phyloP scores from a whole-genome alignment of 805 yeast genomes.

The Cyberlindnera saturnus region DNA sequence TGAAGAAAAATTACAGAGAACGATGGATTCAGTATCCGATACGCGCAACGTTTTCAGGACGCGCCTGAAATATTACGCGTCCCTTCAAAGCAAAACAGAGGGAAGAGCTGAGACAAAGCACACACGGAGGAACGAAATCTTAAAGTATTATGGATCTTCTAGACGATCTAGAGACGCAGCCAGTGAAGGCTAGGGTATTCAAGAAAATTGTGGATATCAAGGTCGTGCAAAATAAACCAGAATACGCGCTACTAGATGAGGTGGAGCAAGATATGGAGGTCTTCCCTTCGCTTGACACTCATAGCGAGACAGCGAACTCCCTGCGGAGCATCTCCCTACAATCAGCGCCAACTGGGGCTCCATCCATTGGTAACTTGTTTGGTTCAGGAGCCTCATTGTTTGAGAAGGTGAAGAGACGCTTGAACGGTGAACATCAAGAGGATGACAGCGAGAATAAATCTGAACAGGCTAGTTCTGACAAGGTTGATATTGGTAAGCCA shows the following conservation, averaged over 20 bases:
- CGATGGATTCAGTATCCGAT: no score
- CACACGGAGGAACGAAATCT: no score
- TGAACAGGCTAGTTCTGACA: neutral
- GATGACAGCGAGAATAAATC: neutral
- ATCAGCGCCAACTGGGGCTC: neutral
- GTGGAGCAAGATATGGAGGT: neutral
- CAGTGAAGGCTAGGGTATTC: slow-evolving; percentile 16
- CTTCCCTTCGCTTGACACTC: no score
- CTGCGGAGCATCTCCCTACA: neutral
- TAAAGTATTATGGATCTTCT: slow-evolving; percentile 16
- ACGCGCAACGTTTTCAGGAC: no score
- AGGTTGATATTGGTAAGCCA: neutral
- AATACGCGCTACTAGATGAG: neutral
- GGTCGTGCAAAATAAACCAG: slow-evolving; percentile 1
- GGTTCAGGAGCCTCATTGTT: slow-evolving; percentile 7
- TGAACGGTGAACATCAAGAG: slow-evolving; percentile 10
- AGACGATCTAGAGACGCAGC: slow-evolving; percentile 15
- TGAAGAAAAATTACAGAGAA: no score
- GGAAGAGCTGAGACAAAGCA: no score
- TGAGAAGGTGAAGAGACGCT: slow-evolving; percentile 14
- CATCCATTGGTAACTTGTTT: slow-evolving; percentile 1
- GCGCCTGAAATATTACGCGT: no score
- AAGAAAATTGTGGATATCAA: slow-evolving; percentile 12
- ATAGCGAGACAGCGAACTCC: neutral
- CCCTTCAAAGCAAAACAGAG: no score